phyloP scores from a whole-genome alignment of 2,329 filamentous ascomycete species.

The Hypoxylon sp. region DNA sequence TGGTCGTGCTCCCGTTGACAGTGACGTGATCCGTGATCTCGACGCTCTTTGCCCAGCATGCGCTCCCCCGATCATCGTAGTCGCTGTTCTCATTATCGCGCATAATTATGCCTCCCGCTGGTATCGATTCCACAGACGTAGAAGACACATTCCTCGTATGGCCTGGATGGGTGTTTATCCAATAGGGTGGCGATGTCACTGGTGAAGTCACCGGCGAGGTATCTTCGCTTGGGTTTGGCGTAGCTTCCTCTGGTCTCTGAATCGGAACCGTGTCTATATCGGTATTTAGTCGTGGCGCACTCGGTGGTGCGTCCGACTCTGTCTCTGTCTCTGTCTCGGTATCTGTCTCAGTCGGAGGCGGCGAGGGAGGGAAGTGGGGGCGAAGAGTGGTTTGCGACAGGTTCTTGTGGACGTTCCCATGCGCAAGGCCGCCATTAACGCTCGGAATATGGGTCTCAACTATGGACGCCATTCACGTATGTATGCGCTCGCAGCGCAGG shows the following conservation, averaged over 20 bases:
- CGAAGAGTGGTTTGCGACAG: conserved; percentile 39
- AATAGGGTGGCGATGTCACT: conserved; percentile 56
- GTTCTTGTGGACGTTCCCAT: conserved; percentile 38
- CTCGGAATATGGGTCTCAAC: conserved; percentile 23
- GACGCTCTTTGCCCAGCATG: conserved; percentile 74
- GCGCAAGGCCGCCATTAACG: conserved; percentile 5
- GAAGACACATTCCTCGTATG: conserved; percentile 59
- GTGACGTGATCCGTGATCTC: conserved; percentile 68
- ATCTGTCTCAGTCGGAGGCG: conserved; percentile 48
- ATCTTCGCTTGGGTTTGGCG: conserved; percentile 7
- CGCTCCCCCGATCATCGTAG: conserved; percentile 56
- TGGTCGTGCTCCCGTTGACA: conserved; percentile 67
- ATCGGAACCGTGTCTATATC: not conserved
- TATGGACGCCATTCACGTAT: conserved; percentile 40
- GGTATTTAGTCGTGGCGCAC: conserved; percentile 18
- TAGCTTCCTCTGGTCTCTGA: conserved; percentile 7
- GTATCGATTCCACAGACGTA: conserved; percentile 62
- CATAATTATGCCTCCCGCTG: conserved; percentile 67
- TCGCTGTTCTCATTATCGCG: conserved; percentile 71
- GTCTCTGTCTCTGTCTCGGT: conserved; percentile 46
- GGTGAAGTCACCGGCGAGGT: conserved; percentile 44
- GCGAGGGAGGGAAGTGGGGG: conserved; percentile 45
- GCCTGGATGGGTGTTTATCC: conserved; percentile 46
- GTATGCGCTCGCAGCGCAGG: conserved; percentile 14
- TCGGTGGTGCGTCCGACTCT: conserved; percentile 39